Evolutionary conservation across 2,329 filamentous ascomycete species (phyloP).

Genomic region (Aspergillus unguis): DNA sequence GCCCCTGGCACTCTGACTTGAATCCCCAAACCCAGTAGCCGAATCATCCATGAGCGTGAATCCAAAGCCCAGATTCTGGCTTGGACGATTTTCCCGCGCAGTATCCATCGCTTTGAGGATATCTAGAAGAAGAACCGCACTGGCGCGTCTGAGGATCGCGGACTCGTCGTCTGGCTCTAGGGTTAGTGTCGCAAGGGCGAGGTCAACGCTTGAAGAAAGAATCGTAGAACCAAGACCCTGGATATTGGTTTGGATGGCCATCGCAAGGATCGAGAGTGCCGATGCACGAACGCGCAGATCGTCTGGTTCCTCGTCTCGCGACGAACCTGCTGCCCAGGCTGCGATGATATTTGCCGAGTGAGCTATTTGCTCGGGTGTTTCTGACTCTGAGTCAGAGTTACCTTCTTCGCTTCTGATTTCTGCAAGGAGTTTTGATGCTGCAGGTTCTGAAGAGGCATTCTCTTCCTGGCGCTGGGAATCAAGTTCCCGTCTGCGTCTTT

Average conservation of each 20-base stretch:
- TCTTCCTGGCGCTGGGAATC: conserved; percentile 25
- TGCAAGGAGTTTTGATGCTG: conserved; percentile 14
- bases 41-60: conserved; percentile 34
- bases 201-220: conserved; percentile 36
- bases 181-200: conserved; percentile 39
- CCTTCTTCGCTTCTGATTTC: conserved; percentile 8
- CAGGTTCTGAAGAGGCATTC: conserved; percentile 26
- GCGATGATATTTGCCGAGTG: conserved; percentile 37
- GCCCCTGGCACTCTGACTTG: conserved; percentile 3
- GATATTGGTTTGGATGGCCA: conserved; percentile 41
- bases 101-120: conserved; percentile 40
- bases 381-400: conserved; percentile 26
- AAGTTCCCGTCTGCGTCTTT: conserved; percentile 25
- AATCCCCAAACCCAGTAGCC: neutral
- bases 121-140: conserved; percentile 40
- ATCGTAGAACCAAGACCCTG: conserved; percentile 35
- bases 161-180: conserved; percentile 36
- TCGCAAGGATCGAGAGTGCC: conserved; percentile 43
- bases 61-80: conserved; percentile 36
- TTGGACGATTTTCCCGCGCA: conserved; percentile 29
- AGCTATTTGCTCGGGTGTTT: conserved; percentile 33
- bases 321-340: conserved; percentile 41
- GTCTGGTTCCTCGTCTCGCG: conserved; percentile 39
- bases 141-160: conserved; percentile 43
- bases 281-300: conserved; percentile 44